phyloP scores from a whole-genome alignment of 257 asterid species.

The Solanum sejunctum region DNA sequence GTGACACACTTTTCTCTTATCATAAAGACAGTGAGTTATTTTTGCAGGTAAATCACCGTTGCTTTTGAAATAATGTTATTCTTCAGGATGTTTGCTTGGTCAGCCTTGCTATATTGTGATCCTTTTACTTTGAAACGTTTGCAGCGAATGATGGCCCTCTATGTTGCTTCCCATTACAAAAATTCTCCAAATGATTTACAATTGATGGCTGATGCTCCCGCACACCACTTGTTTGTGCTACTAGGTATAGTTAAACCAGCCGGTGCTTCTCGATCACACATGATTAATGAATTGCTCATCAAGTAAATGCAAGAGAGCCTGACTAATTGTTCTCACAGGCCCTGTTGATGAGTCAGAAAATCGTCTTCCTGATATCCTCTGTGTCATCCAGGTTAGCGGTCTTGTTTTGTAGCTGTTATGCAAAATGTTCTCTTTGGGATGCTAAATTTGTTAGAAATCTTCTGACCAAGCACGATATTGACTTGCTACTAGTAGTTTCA shows the following conservation, averaged over 20 bases:
- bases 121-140: not conserved
- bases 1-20: constrained; percentile 89
- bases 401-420: not conserved
- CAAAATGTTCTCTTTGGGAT: not conserved
- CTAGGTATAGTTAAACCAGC: constrained; percentile 40
- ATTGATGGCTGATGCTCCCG: constrained; percentile 99
- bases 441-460: not conserved
- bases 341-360: constrained; percentile 84
- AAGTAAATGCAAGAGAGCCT: not conserved
- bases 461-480: not conserved
- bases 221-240: constrained; percentile 95
- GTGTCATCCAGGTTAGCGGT: constrained; percentile 71
- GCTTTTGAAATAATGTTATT: not conserved
- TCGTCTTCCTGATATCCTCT: constrained; percentile 85
- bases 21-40: constrained; percentile 81
- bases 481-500: not conserved
- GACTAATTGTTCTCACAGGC: constrained; percentile 32
- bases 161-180: constrained; percentile 96
- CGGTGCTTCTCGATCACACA: not conserved
- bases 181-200: constrained; percentile 92
- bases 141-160: constrained; percentile 97
- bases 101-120: not conserved
- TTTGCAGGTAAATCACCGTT: constrained; percentile 48
- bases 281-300: not conserved
- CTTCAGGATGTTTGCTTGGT: not conserved